Percentiles rank a stretch among this genome's conserved stretches.
phyloP scores from a whole-genome alignment of 768 basidiomycete genomes.

The Gloeopeniophorella convolvens region DNA sequence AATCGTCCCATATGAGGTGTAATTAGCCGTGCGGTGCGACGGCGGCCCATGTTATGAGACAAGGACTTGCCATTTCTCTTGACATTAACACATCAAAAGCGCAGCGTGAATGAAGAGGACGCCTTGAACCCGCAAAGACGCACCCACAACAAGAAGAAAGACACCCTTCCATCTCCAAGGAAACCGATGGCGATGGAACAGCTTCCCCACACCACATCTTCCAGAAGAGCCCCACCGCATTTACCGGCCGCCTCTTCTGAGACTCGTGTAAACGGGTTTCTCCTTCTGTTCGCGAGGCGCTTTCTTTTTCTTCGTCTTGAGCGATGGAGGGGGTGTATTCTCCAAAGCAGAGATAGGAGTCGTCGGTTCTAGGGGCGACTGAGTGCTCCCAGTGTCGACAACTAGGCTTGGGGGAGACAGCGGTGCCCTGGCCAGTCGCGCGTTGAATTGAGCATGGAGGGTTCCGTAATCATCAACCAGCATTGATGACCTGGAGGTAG shows the following conservation, averaged over 20 bases:
- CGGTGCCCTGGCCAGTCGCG: constrained; percentile 19
- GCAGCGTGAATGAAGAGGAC: not conserved
- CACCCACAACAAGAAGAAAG: no score
- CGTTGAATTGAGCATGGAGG: constrained; percentile 23
- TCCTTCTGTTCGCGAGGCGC: not conserved
- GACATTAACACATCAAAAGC: no score
- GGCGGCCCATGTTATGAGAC: no score
- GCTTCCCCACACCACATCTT: no score
- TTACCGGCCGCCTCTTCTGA: constrained; percentile 13
- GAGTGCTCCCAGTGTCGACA: not conserved
- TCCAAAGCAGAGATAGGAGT: not conserved
- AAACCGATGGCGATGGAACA: no score
- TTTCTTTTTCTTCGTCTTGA: not conserved
- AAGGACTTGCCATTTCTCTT: no score
- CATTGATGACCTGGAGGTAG: constrained; percentile 22
- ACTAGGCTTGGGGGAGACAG: not conserved
- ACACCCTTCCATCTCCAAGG: no score
- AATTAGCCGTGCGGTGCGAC: no score
- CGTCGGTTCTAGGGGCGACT: not conserved
- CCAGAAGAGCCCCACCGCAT: no score
- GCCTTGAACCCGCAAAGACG: constrained; percentile 1
- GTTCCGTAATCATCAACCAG: constrained; percentile 23
- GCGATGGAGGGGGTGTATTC: not conserved
- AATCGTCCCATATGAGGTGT: no score
- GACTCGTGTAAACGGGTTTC: not conserved